Evolutionary conservation across 2,329 filamentous ascomycete genomes (phyloP), one percentile per base, ranked within the genome.

Genomic region (Helotiales sp.): DNA sequence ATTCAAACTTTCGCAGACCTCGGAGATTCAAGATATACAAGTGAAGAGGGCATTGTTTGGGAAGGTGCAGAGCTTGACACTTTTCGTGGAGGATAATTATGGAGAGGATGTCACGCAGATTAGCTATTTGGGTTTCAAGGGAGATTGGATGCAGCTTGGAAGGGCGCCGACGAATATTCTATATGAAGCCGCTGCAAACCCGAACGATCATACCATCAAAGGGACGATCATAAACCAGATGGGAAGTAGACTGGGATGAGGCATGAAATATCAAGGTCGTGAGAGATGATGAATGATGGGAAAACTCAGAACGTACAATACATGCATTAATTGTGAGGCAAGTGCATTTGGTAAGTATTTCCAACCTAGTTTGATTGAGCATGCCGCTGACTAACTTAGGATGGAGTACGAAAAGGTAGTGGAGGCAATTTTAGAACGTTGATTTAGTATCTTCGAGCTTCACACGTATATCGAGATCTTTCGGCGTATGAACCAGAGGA

Each of bases 21-120:
- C 83, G 2, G 90, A 96, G 57, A 79, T 98, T 25, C 92, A 96
- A 72, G 93, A 98, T 71, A 80, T 97, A 5, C 86, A 90, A 0
- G 87, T 99, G 30, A 91, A 90, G 74, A 85, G 95, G n/a, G 91
- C 91, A 3, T 80, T 90, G 22, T 99, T 97, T 80, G 91, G 89
- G 65, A 89, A 87, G 25, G 91, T 93, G n/a, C 88, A 90, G 48
- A 87, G 82, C 19, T 77, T 99, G 60, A 85, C 87, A 13, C 79
- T 99, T 50, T 98, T 98, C 77, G 89, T 98, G 67, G 88, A 90
- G 67, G 91, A 97, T 72, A 99, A 98, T 71, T 96, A 93, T 74
- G 83, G 86, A 66, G 82, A 85, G 10, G 90, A 96, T 55, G 85
- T 88, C 55, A 93, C 90, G 44, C 81, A 86, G 49, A 73, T 98